Base-by-base conservation (phyloP, 345 rosid genomes). In the Euphorbia lathyris region DNA sequence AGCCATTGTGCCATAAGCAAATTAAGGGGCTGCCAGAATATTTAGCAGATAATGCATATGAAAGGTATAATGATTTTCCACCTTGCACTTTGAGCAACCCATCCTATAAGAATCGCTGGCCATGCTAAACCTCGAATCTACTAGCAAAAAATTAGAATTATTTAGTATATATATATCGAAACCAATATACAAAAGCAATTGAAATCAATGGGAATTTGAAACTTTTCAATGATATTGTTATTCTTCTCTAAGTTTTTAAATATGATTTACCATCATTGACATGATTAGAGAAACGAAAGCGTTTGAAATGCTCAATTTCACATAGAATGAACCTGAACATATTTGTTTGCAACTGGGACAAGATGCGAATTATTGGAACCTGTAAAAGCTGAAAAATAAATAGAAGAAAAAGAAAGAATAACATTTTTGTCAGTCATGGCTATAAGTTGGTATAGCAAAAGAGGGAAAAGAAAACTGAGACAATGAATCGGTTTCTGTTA, bases 31-130 rank as follows among this genome's bases (percentile, higher is more conserved):
- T 48, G 42, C 66, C 19, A 51, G 10, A 71, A 23, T 55, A 59
- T 53, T 68, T 59, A 58, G 65, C 29, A 62, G 65, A 66, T 70
- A 36, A 68, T 76, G n/a, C 14, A 65, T 10, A 53, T 55, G 59
- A 71, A 51, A 66, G 11, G 66, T 63, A 22, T 22, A 74, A 58
- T 29, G 73, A 66, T 58, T 70, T 55, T 19, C 65, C 57, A 94
- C 98, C 98, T 94, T 76, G 98, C 98, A 79, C 97, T 88, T 79
- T 91, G 96, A 79, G 97, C 90, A 72, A 92, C 96, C 96, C 91
- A 87, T 66, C 97, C 97, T 67, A 86, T 74, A 38, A 92, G 92
- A 81, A 88, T 74, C 36, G 96, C 97, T 53, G 97, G 99, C 97
- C 97, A 95, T 61, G 99, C 99, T 52, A 95, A 79, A 63, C 97